Evolutionary conservation across 192 early-diverging fungal genomes (phyloP).

Genomic region (Mortierella claussenii): DNA sequence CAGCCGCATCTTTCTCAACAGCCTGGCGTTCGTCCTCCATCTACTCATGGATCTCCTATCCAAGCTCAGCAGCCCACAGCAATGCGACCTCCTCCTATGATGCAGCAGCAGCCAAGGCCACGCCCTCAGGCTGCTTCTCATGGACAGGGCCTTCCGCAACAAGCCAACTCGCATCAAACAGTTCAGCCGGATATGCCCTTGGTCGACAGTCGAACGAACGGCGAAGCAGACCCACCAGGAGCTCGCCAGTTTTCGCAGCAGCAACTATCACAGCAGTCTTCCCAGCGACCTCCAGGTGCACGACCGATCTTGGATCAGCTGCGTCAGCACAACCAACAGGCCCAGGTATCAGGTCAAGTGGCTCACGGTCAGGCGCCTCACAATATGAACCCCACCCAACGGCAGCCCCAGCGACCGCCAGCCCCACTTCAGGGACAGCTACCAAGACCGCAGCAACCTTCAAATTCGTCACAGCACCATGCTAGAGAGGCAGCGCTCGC

Average conservation of each 20-base stretch:
- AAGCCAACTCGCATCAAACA: neutral
- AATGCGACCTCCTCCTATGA: conserved; percentile 16
- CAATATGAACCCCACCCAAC: conserved; percentile 19
- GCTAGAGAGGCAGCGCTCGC: neutral
- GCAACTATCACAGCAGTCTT: conserved; percentile 11
- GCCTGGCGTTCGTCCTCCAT: conserved; percentile 16
- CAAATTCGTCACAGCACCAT: conserved; percentile 1
- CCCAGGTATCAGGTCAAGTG: neutral
- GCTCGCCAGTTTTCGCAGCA: conserved; percentile 2
- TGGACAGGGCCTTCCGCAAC: conserved; percentile 11
- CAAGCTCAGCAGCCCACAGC: conserved; percentile 16
- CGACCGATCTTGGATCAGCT: conserved; percentile 44
- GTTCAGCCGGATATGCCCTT: conserved; percentile 5
- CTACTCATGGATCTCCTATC: conserved; percentile 23
- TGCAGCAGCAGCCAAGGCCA: conserved; percentile 40
- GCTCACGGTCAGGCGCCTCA: conserved; percentile 9
- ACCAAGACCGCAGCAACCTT: conserved; percentile 16
- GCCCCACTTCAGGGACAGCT: conserved; percentile 18
- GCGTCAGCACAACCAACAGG: conserved; percentile 23
- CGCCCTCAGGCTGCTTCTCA: conserved; percentile 22
- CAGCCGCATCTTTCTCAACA: conserved; percentile 33
- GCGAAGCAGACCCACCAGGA: neutral
- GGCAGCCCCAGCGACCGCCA: conserved; percentile 25
- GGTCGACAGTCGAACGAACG: neutral
- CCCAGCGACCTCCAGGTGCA: conserved; percentile 23